Base-by-base conservation (phyloP, 2,329 filamentous ascomycete species). In the Ophiostoma triangulosporum region DNA sequence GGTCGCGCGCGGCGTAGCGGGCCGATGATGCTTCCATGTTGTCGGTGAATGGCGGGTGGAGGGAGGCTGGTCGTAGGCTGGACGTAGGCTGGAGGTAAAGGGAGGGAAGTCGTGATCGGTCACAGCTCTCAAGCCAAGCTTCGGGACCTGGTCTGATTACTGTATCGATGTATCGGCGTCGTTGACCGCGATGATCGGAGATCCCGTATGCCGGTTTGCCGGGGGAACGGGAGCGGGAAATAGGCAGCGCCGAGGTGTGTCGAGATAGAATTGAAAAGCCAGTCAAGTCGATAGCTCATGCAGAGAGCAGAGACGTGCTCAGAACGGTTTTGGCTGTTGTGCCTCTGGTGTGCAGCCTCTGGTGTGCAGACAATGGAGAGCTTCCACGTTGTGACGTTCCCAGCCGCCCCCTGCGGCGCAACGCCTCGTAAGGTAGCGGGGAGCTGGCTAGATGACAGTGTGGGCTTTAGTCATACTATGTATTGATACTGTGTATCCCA, bases 11-110 rank as follows among this genome's bases (percentile, higher is more conserved):
- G 65, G 91, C 93, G 76, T 94, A 95, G 67, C 93, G 85, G 70
- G 90, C 90, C 67, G 90, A 94, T 66, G 90, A 84, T 66, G 93
- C 91, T 80, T 97, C 91, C 91, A 97, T 86, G 60, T 33, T 43
- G 14, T 14, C 32, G 24, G 27, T 26, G 17, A 33, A n/a, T n/a
- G 12, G 35, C 14, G 22, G 12, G n/a, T 12, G 14, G 7, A 33
- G n/a, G 22, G 12, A 20, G 6, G 20, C 15, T 36, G 6, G 24
- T 14, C 8, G 53, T 17, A 14, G 32, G 6, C 12, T n/a, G n/a
- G n/a, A n/a, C n/a, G n/a, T n/a, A n/a, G 31, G n/a, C 32, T 7
- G 27, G 15, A 24, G 32, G 20, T 29, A n/a, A 11, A 36, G 20
- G 7, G 6, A 24, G 20, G 20, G 12, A 24, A 26, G 29, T 31